Conservation (phyloP, 805 yeast species). For the Schwanniomyces yamadae region DNA sequence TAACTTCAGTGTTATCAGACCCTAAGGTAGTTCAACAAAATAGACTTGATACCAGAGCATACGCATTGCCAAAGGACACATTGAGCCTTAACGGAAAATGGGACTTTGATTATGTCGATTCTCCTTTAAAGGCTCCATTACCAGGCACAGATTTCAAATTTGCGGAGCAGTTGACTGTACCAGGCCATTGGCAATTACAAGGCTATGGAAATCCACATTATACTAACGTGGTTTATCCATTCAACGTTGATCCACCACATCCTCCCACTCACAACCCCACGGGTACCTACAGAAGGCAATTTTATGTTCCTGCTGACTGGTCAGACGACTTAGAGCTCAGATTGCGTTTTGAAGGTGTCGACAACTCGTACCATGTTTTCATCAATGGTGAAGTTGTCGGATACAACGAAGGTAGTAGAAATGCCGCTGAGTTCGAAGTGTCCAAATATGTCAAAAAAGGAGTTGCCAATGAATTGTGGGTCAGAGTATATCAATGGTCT, state of each 20-base stretch:
- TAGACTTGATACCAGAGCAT: slow-evolving; percentile 13
- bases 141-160: slow-evolving; percentile 7
- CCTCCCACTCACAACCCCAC: slow-evolving; percentile 31
- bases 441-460: slow-evolving; percentile 9
- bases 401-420: slow-evolving; percentile 30
- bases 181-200: slow-evolving; percentile 37
- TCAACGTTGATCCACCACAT: slow-evolving; percentile 32
- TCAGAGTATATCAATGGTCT: slow-evolving; percentile 32
- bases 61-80: slow-evolving; percentile 12
- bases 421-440: slow-evolving; percentile 31
- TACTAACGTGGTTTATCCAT: slow-evolving; percentile 31
- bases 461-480: slow-evolving; percentile 14
- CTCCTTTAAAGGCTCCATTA: slow-evolving; percentile 9
- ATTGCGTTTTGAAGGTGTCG: slow-evolving; percentile 37
- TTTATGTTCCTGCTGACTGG: slow-evolving; percentile 17
- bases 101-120: slow-evolving; percentile 12
- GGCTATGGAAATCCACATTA: slow-evolving; percentile 34
- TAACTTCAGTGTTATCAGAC: slow-evolving; percentile 9
- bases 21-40: slow-evolving; percentile 10
- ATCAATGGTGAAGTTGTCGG: slow-evolving; percentile 31
- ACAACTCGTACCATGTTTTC: slow-evolving; percentile 30
- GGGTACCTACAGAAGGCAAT: slow-evolving; percentile 28
- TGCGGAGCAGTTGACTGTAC: slow-evolving; percentile 18
- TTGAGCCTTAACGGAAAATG: slow-evolving; percentile 14
- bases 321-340: slow-evolving; percentile 13